A percentile compares a stretch with the other conserved stretches of the same genome.
Conservation (phyloP, 768 basidiomycete species). For the Dictyophora rubrovolvata region DNA sequence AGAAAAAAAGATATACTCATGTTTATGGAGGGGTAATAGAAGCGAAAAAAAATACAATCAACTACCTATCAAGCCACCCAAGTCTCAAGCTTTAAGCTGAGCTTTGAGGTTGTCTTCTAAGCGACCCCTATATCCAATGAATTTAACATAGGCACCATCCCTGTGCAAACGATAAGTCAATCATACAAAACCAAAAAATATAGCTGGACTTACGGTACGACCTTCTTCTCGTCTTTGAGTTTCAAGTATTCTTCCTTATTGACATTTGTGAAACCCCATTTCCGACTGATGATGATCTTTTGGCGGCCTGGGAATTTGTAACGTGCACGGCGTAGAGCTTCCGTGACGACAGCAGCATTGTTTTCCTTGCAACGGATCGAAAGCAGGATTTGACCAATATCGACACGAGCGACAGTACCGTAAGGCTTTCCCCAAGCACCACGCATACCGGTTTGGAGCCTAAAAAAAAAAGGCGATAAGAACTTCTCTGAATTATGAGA, state of each 20-base stretch:
- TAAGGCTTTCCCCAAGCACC: slow-evolving; percentile 99
- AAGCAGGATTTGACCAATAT: slow-evolving; percentile 93
- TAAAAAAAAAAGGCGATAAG: slow-evolving; percentile 17
- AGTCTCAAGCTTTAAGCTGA: slow-evolving; percentile 59
- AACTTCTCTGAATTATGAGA: not conserved
- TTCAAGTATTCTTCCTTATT: slow-evolving; percentile 79
- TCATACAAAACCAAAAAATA: not conserved
- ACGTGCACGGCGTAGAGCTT: slow-evolving; percentile 92
- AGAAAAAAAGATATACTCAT: not conserved
- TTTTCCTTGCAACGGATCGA: slow-evolving; percentile 86
- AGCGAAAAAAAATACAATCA: not conserved
- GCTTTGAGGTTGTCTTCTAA: slow-evolving; percentile 78
- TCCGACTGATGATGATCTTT: slow-evolving; percentile 94
- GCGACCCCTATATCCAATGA: slow-evolving; percentile 80
- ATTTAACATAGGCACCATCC: slow-evolving; percentile 94
- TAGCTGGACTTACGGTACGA: slow-evolving; percentile 59
- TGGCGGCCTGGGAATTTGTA: slow-evolving; percentile 99
- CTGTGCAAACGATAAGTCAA: slow-evolving; percentile 26
- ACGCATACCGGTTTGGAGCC: slow-evolving; percentile 96
- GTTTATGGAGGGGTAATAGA: not conserved
- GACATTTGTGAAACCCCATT: slow-evolving; percentile 98
- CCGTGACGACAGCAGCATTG: slow-evolving; percentile 83
- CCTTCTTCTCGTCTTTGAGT: slow-evolving; percentile 84
- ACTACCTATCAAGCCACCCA: not conserved
- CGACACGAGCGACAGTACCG: slow-evolving; percentile 89